Conservation (phyloP, 495 filamentous ascomycete species). For the Paragyromitra xinjiangensis region DNA sequence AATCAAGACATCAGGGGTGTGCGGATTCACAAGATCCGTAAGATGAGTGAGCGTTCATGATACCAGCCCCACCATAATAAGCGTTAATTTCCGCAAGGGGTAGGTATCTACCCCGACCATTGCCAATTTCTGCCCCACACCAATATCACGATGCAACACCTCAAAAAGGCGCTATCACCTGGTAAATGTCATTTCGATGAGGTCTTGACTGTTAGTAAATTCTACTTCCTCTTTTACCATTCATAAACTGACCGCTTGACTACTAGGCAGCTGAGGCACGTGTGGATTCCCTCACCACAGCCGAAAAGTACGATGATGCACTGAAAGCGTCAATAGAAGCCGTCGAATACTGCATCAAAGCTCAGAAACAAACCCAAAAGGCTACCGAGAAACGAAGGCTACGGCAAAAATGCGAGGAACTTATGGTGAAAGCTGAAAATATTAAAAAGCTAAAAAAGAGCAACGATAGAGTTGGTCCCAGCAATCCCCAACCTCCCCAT, state of each 20-base stretch:
- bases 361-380: constrained; percentile 65
- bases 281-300: constrained; percentile 59
- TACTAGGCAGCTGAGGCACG: constrained; percentile 46
- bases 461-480: constrained; percentile 6
- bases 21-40: neutral
- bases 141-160: constrained; percentile 44
- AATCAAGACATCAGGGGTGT: neutral
- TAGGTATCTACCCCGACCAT: constrained; percentile 16
- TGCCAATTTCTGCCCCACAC: constrained; percentile 13
- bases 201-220: constrained; percentile 23
- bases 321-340: constrained; percentile 76
- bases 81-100: constrained; percentile 15
- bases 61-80: constrained; percentile 4
- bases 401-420: constrained; percentile 70
- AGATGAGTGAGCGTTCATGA: constrained; percentile 36
- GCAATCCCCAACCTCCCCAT: constrained; percentile 56
- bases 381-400: constrained; percentile 68
- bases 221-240: neutral
- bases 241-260: constrained; percentile 11
- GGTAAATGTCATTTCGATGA: constrained; percentile 26
- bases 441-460: constrained; percentile 67
- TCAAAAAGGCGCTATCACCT: constrained; percentile 28
- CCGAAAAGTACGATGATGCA: constrained; percentile 71
- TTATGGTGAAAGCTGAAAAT: constrained; percentile 73
- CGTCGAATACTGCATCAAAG: constrained; percentile 80